Percentiles rank a stretch among this genome's conserved stretches.
phyloP scores from a whole-genome alignment of 2,329 filamentous ascomycete species.

The Aspergillus flavus region DNA sequence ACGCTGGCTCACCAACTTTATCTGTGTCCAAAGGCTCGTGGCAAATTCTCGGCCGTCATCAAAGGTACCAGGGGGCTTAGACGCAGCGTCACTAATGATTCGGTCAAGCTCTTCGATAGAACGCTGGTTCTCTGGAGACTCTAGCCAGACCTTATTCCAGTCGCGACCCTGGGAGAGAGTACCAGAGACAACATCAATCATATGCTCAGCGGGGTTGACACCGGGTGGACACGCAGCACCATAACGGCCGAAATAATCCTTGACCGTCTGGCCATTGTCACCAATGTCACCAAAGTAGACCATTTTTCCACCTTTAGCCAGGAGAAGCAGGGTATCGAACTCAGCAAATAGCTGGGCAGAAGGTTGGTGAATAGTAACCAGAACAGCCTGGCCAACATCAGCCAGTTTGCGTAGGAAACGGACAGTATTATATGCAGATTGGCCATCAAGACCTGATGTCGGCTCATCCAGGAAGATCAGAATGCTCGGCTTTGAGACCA shows the following conservation, averaged over 20 bases:
- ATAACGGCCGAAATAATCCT: conserved; percentile 66
- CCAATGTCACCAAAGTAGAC: conserved; percentile 72
- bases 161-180: conserved; percentile 56
- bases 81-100: conserved; percentile 55
- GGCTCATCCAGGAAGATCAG: conserved; percentile 72
- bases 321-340: conserved; percentile 69
- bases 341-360: conserved; percentile 67
- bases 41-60: conserved; percentile 62
- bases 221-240: conserved; percentile 64
- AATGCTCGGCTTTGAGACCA: conserved; percentile 69
- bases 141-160: conserved; percentile 73
- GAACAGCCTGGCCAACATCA: conserved; percentile 65
- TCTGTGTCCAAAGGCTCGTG: conserved; percentile 64
- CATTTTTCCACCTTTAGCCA: conserved; percentile 67
- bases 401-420: conserved; percentile 68
- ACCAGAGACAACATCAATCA: conserved; percentile 55
- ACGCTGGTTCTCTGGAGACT: conserved; percentile 60
- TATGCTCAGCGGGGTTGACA: conserved; percentile 64
- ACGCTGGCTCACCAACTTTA: conserved; percentile 64
- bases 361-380: conserved; percentile 73
- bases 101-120: conserved; percentile 65
- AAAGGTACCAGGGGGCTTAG: conserved; percentile 47
- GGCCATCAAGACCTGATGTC: conserved; percentile 68
- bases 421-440: conserved; percentile 67
- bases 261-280: conserved; percentile 63